phyloP scores from a whole-genome alignment of 176 grass and related monocot species.

The Pontederia crassipes region DNA sequence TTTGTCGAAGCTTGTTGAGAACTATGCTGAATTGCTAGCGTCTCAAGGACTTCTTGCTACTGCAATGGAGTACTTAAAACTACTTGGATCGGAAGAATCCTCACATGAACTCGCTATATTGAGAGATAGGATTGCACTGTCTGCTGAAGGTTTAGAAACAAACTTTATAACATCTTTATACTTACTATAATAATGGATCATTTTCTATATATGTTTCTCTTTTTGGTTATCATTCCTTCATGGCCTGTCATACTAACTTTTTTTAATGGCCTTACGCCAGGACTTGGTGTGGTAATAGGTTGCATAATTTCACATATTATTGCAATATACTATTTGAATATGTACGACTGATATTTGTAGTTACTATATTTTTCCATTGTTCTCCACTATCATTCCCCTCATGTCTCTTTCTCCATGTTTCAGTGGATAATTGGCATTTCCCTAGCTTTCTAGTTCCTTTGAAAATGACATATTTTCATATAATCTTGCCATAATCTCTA shows the following conservation, averaged over 20 bases:
- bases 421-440: too few relatives aligned
- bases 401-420: too few relatives aligned
- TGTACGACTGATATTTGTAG: too few relatives aligned
- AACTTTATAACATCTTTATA: not conserved
- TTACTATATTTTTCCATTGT: conserved; percentile 18
- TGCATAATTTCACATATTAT: too few relatives aligned
- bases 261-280: too few relatives aligned
- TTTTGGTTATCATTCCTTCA: not conserved
- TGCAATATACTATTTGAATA: too few relatives aligned
- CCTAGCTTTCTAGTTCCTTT: too few relatives aligned
- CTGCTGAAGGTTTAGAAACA: conserved; percentile 35
- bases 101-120: conserved; percentile 80
- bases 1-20: conserved; percentile 94
- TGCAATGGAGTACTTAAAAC: conserved; percentile 95
- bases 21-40: conserved; percentile 85
- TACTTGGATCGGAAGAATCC: conserved; percentile 85
- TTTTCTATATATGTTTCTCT: not conserved
- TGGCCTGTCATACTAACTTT: too few relatives aligned
- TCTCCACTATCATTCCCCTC: not conserved
- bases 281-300: too few relatives aligned
- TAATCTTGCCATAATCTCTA: too few relatives aligned
- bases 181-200: conserved; percentile 1
- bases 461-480: too few relatives aligned
- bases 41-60: conserved; percentile 95
- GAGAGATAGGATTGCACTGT: conserved; percentile 75